Evolutionary conservation across 2,329 filamentous ascomycete species (phyloP), one percentile per base, ranked within the genome.

Genomic region (Ambrosiella cleistominuta): DNA sequence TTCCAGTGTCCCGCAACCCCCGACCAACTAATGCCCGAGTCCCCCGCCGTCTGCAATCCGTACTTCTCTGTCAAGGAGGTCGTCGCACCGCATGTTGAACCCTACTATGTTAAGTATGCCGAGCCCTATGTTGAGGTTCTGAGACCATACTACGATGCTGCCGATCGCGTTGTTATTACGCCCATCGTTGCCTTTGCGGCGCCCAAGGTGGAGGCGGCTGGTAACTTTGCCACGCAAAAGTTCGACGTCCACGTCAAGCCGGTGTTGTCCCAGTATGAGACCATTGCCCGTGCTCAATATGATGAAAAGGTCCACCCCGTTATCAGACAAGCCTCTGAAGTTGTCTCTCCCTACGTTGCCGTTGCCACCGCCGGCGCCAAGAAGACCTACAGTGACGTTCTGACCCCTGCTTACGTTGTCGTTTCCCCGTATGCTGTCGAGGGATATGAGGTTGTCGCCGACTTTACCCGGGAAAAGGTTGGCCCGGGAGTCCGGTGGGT

Each of bases 21-120:
- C 61, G 78, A 83, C 36, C 76, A 80, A 35, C 79, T 93, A 65
- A 78, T 80, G 64, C 79, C 85, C 35, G 71, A 86, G 88, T 13
- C 40, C 1, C 86, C 90, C 0, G 77, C 73, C 62, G 79, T 97
- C 62, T 98, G 93, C 78, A 83, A 83, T 66, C 83, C 86, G 8
- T 96, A 96, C 76, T 77, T 85, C 72, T 70, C 81, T 71, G 64
- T 81, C 73, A 73, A 82, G 75, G 70, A 76, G 17, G 66, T 72
- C 59, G 73, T 90, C 61, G 71, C 80, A 35, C 93, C 93, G 2
- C 84, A 91, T 68, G 66, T 94, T 38, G 76, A 83, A 64, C 91
- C 90, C 2, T 95, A 94, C 71, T 97, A 96, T 70, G 74, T 91
- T 63, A 70, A 79, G 60, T 95, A 96, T 66, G 84, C 87, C 27